Conservation (phyloP, 1,284 basidiomycete species). For the Pseudomicrostroma phylloplanum region DNA sequence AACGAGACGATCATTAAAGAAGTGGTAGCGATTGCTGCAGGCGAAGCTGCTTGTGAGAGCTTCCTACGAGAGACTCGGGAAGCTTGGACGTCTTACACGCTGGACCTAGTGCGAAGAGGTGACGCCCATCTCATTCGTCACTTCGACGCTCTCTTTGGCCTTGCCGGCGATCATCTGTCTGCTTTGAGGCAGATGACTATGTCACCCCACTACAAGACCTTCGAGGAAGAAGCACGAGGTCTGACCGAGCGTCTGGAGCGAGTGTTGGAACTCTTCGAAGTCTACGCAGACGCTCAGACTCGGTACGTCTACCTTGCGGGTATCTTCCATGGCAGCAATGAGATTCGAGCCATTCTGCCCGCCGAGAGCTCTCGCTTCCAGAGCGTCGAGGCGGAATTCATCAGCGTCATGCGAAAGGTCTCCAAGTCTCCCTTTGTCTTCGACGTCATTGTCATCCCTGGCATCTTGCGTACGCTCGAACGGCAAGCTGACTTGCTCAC, state of each 20-base stretch:
- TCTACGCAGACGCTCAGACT: constrained; percentile 98
- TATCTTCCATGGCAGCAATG: constrained; percentile 98
- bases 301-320: constrained; percentile 99
- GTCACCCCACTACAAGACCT: constrained; percentile 48
- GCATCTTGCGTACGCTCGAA: constrained; percentile 93
- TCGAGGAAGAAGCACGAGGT: constrained; percentile 53
- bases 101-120: constrained; percentile 73
- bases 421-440: constrained; percentile 97
- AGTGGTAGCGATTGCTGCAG: constrained; percentile 93
- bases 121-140: constrained; percentile 61
- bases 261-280: constrained; percentile 76
- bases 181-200: constrained; percentile 81
- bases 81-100: constrained; percentile 88
- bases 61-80: constrained; percentile 68
- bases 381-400: constrained; percentile 97
- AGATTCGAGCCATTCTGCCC: constrained; percentile 72
- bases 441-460: constrained; percentile 92
- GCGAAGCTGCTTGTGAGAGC: constrained; percentile 62
- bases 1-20: constrained; percentile 88
- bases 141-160: constrained; percentile 77
- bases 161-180: constrained; percentile 65
- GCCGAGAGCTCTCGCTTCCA: constrained; percentile 94
- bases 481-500: constrained; percentile 89
- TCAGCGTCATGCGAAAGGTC: constrained; percentile 98
- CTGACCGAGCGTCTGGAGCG: constrained; percentile 52